Evolutionary conservation across 345 rosid genomes (phyloP).

Genomic region (Linum lewisii): DNA sequence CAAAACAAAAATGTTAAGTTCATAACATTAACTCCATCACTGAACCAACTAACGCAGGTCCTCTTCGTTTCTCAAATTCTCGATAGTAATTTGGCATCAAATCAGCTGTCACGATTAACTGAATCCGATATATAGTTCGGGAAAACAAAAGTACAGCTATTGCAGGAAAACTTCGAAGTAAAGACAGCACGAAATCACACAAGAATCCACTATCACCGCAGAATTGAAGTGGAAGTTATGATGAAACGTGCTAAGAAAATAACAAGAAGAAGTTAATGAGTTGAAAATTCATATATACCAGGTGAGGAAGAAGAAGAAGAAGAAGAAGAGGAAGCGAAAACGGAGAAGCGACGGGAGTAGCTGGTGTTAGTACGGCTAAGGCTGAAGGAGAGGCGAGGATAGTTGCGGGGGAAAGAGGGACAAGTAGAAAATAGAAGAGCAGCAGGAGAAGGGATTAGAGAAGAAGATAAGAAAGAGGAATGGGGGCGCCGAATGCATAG

Average conservation of each 20-base stretch:
- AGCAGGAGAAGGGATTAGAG: neutral
- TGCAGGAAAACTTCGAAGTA: neutral
- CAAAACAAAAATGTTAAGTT: conserved; percentile 10
- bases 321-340: neutral
- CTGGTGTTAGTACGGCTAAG: neutral
- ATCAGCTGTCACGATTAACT: neutral
- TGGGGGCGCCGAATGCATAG: neutral
- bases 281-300: neutral
- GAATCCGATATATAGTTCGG: neutral
- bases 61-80: neutral
- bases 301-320: neutral
- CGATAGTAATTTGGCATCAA: neutral
- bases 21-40: neutral
- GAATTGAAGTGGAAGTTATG: neutral
- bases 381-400: neutral
- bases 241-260: neutral
- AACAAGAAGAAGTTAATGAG: neutral
- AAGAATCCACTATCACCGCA: neutral
- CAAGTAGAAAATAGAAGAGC: neutral
- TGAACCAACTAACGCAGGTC: neutral
- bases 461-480: neutral
- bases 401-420: neutral
- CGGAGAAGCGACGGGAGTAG: neutral
- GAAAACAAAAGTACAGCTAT: neutral
- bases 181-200: neutral